A percentile compares a stretch with the other conserved stretches of the same genome.
Conservation (phyloP, 2,329 filamentous ascomycete genomes). For the Zopfia rhizophila region DNA sequence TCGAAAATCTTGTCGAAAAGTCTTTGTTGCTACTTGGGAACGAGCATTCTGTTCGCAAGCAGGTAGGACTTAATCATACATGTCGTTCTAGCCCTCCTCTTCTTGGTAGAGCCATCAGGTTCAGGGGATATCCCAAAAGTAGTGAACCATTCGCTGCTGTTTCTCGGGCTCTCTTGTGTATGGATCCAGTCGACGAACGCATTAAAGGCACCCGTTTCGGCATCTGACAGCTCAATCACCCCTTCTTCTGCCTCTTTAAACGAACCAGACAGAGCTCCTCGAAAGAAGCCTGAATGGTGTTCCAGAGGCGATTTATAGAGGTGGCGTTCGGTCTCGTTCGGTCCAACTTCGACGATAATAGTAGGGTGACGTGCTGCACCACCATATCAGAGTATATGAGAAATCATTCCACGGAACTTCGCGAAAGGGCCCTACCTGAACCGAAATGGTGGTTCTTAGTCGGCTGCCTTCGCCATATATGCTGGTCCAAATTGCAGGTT, state of each 20-base stretch:
- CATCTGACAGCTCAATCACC: conserved; percentile 18
- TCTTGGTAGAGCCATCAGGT: too few relatives aligned
- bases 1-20: too few relatives aligned
- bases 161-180: conserved; percentile 6
- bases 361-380: too few relatives aligned
- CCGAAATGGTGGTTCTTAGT: too few relatives aligned
- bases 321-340: conserved; percentile 11
- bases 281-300: conserved; percentile 26
- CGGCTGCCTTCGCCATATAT: too few relatives aligned
- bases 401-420: too few relatives aligned
- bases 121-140: too few relatives aligned
- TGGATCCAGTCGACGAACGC: conserved; percentile 31
- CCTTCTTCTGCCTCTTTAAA: conserved; percentile 27
- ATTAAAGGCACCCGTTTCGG: conserved; percentile 18
- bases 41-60: conserved; percentile 20
- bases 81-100: too few relatives aligned
- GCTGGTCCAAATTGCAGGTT: too few relatives aligned
- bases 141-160: too few relatives aligned
- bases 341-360: conserved; percentile 22
- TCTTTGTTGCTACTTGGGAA: conserved; percentile 7
- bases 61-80: conserved; percentile 20
- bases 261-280: conserved; percentile 18
- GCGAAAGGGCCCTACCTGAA: too few relatives aligned
- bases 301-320: conserved; percentile 22
- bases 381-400: too few relatives aligned